These are phyloP conservation scores for Trypanosoma cruzi DNA, from an alignment of 208 protist genomes.

Conservation along the genomic window DNA sequence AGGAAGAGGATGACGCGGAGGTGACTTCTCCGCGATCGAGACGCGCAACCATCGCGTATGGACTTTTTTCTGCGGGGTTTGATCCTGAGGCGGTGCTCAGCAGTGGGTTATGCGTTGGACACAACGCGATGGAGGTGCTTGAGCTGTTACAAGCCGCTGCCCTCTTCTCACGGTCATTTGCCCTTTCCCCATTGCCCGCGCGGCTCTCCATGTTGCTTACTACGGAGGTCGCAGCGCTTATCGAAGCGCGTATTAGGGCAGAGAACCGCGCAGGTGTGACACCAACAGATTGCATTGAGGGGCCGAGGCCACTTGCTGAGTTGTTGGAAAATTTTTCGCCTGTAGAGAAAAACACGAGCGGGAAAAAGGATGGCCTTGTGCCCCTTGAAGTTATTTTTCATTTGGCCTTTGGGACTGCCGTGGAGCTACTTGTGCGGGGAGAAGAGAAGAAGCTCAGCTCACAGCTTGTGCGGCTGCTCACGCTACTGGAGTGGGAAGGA, in stretches of 20 bases:
- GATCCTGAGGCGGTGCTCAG: constrained; percentile 47
- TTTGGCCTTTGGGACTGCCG: constrained; percentile 33
- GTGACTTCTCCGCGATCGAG: constrained; percentile 26
- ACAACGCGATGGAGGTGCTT: constrained; percentile 45
- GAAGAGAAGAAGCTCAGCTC: constrained; percentile 31
- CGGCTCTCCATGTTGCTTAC: constrained; percentile 32
- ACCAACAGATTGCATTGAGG: constrained; percentile 15
- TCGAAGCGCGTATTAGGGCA: constrained; percentile 22
- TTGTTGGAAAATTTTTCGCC: background rate
- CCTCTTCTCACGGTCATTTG: constrained; percentile 51
- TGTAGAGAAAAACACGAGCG: background rate
- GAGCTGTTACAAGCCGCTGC: constrained; percentile 41
- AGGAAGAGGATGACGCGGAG: background rate
- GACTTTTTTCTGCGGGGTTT: constrained; percentile 66
- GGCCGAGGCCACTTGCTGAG: constrained; percentile 19
- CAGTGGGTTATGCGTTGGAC: constrained; percentile 59
- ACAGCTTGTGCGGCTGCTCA: constrained; percentile 32
- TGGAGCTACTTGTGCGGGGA: constrained; percentile 47
- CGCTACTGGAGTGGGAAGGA: constrained; percentile 43
- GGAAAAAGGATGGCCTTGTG: background rate
- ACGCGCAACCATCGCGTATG: constrained; percentile 43
- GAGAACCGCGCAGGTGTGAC: constrained; percentile 6
- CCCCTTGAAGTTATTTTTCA: constrained; percentile 32
- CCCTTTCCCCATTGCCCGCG: constrained; percentile 40
- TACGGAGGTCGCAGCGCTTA: constrained; percentile 18